phyloP scores from a whole-genome alignment of 352 stramenopile genomes.

The Phytophthora hybrid region DNA sequence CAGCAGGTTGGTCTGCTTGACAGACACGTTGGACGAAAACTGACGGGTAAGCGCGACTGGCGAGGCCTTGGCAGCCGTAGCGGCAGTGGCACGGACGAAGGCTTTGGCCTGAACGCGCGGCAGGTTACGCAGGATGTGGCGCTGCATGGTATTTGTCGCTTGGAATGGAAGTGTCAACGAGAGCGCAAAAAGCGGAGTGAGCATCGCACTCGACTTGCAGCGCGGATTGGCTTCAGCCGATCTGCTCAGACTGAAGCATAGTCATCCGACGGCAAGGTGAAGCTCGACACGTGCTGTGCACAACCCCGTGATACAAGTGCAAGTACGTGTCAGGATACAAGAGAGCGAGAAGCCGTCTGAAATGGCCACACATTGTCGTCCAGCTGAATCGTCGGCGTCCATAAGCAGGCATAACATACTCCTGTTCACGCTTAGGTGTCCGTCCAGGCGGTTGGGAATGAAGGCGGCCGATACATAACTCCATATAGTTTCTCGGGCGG shows the following conservation, averaged over 20 bases:
- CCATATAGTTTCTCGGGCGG: slow-evolving; percentile 2
- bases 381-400: no score
- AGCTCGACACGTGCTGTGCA: slow-evolving; percentile 14
- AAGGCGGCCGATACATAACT: background rate
- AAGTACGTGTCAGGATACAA: no score
- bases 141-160: slow-evolving; percentile 39
- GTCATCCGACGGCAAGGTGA: slow-evolving; percentile 5
- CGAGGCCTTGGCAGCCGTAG: slow-evolving; percentile 26
- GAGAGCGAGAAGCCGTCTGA: no score
- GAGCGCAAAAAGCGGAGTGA: slow-evolving; percentile 26
- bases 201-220: slow-evolving; percentile 6
- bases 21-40: slow-evolving; percentile 42
- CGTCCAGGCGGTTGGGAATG: slow-evolving; percentile 7
- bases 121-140: slow-evolving; percentile 45
- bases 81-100: slow-evolving; percentile 12
- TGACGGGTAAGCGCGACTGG: slow-evolving; percentile 25
- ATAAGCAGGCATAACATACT: slow-evolving; percentile 11
- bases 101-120: slow-evolving; percentile 25
- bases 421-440: no score
- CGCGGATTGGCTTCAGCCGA: background rate
- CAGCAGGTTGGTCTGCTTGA: slow-evolving; percentile 76
- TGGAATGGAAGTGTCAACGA: slow-evolving; percentile 18
- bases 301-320: no score
- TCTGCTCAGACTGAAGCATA: background rate
- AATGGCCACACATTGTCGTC: no score